Percentiles rank a stretch among this genome's conserved stretches.
These are phyloP conservation scores for Boechera stricta DNA, from an alignment of 345 rosid species.

Conservation along the genomic window DNA sequence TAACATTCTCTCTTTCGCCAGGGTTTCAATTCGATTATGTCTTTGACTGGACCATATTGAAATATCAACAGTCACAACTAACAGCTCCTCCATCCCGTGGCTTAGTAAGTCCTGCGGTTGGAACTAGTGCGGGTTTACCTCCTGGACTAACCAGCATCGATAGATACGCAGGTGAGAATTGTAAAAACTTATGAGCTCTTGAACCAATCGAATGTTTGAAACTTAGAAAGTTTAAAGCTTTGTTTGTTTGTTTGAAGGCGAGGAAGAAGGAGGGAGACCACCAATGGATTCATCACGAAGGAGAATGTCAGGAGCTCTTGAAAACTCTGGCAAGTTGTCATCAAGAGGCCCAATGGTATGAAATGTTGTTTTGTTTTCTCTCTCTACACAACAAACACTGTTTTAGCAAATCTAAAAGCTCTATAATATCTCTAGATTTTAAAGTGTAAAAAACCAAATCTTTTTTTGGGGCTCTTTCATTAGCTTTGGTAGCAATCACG, in stretches of 20 bases:
- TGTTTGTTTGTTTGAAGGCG: slow-evolving; percentile 55
- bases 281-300: slow-evolving; percentile 73
- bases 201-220: neutral
- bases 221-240: neutral
- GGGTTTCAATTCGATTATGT: slow-evolving; percentile 98
- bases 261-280: slow-evolving; percentile 58
- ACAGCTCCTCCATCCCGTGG: slow-evolving; percentile 79
- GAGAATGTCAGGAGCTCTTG: slow-evolving; percentile 69
- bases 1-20: slow-evolving; percentile 46
- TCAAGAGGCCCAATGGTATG: slow-evolving; percentile 61
- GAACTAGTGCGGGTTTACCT: slow-evolving; percentile 78
- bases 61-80: slow-evolving; percentile 94
- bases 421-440: neutral
- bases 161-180: slow-evolving; percentile 63
- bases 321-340: slow-evolving; percentile 62
- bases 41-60: slow-evolving; percentile 98
- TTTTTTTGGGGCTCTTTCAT: neutral
- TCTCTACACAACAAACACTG: slow-evolving; percentile 1
- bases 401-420: slow-evolving; percentile 25
- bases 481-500: slow-evolving; percentile 13
- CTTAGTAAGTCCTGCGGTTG: slow-evolving; percentile 53
- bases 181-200: neutral
- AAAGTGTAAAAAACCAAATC: slow-evolving; percentile 16
- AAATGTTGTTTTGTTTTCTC: slow-evolving; percentile 6
- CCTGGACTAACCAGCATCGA: slow-evolving; percentile 58